Conservation (phyloP, 768 basidiomycete species). For the Suillus ampliporus region DNA sequence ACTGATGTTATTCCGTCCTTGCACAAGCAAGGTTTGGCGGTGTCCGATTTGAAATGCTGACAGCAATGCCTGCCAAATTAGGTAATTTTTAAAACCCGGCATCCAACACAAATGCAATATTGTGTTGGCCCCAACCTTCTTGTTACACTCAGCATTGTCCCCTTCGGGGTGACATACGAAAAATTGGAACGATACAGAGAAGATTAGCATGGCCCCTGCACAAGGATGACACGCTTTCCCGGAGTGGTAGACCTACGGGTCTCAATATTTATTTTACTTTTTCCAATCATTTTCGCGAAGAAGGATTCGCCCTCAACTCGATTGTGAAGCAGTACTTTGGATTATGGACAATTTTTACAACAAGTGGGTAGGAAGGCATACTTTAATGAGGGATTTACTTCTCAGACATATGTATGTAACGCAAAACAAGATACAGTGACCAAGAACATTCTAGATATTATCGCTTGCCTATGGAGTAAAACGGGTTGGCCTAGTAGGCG, state of each 20-base stretch:
- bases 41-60: too few species aligned
- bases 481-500: neutral
- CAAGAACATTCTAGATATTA: too few species aligned
- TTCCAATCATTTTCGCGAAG: neutral
- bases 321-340: too few species aligned
- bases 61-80: neutral
- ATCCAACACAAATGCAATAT: neutral
- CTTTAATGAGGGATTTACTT: too few species aligned
- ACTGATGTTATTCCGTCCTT: too few species aligned
- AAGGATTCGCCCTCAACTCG: too few species aligned
- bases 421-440: neutral
- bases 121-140: slow-evolving; percentile 8
- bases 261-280: slow-evolving; percentile 44
- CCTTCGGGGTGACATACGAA: slow-evolving; percentile 95
- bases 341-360: too few species aligned
- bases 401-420: too few species aligned
- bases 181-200: slow-evolving; percentile 99
- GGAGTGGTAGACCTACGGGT: slow-evolving; percentile 75
- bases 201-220: slow-evolving; percentile 99
- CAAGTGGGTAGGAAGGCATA: too few species aligned
- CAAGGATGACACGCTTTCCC: slow-evolving; percentile 99
- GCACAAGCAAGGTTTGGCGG: too few species aligned
- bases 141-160: slow-evolving; percentile 47
- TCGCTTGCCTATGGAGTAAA: neutral
- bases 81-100: neutral